Conservation (phyloP, 192 early-diverging fungal genomes). For the Globomyces pollinis-pini region DNA sequence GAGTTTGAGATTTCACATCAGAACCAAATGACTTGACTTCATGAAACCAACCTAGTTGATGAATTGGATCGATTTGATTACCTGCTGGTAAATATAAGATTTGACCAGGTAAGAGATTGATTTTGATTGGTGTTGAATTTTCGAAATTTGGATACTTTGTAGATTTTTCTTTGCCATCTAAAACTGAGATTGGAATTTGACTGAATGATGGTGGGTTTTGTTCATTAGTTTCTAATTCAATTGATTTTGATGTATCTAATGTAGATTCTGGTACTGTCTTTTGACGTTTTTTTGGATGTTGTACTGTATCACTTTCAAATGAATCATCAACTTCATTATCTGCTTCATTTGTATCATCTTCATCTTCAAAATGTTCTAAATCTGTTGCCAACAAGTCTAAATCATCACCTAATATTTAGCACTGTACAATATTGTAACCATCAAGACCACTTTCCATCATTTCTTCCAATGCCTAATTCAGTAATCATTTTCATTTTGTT, state of each 20-base stretch:
- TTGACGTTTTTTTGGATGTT: slow-evolving; percentile 11
- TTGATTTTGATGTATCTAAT: slow-evolving; percentile 7
- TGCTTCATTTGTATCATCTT: too few relatives aligned
- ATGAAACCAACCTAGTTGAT: slow-evolving; percentile 32
- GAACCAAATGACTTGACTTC: slow-evolving; percentile 18
- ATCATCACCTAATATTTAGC: background rate
- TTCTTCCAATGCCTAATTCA: background rate
- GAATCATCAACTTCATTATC: slow-evolving; percentile 19
- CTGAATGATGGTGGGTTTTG: slow-evolving; percentile 28
- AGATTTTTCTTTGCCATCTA: slow-evolving; percentile 5
- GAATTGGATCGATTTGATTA: too few relatives aligned
- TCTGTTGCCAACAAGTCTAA: background rate
- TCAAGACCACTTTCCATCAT: background rate
- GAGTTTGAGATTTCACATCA: slow-evolving; percentile 8
- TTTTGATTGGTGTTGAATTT: slow-evolving; percentile 5
- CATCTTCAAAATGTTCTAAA: background rate
- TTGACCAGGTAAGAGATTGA: slow-evolving; percentile 14
- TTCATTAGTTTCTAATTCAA: slow-evolving; percentile 11
- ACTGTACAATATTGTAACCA: background rate
- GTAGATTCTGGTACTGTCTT: background rate
- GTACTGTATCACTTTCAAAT: slow-evolving; percentile 10
- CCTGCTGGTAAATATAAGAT: slow-evolving; percentile 23
- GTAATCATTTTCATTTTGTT: background rate
- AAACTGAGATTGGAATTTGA: slow-evolving; percentile 5
- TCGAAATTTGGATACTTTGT: slow-evolving; percentile 14